Evolutionary conservation across 495 filamentous ascomycete species (phyloP).

Genomic region (Daldinia grandis): DNA sequence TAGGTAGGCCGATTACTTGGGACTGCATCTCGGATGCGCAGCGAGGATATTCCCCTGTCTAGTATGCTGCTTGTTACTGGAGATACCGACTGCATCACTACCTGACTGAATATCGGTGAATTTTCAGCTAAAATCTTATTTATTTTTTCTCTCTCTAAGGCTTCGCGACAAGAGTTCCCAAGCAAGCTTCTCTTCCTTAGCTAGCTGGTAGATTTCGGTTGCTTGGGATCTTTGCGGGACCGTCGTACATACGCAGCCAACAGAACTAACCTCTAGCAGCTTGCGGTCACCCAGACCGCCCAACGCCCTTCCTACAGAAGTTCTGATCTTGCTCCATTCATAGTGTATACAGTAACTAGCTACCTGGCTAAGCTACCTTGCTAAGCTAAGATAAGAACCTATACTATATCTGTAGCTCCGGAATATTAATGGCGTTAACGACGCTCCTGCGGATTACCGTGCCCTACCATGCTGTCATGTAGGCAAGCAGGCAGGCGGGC

Average conservation of each 20-base stretch:
- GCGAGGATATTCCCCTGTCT: conserved; percentile 30
- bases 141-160: background rate
- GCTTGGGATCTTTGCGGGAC: conserved; percentile 5
- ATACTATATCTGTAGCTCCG: background rate
- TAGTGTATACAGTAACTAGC: background rate
- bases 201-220: background rate
- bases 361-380: background rate
- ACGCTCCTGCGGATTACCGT: background rate
- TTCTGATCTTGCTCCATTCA: background rate
- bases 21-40: conserved; percentile 42
- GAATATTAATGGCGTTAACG: background rate
- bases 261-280: background rate
- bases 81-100: conserved; percentile 33
- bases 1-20: conserved; percentile 13
- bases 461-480: background rate
- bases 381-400: background rate
- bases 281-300: conserved; percentile 1
- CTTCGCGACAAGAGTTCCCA: background rate
- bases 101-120: conserved; percentile 33
- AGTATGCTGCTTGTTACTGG: background rate
- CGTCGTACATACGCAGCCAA: background rate
- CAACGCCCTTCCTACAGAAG: background rate
- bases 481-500: background rate
- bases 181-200: background rate
- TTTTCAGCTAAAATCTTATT: conserved; percentile 6